Base-by-base conservation (phyloP, 108 stramenopile genomes). In the Stephanodiscus minutulus region DNA sequence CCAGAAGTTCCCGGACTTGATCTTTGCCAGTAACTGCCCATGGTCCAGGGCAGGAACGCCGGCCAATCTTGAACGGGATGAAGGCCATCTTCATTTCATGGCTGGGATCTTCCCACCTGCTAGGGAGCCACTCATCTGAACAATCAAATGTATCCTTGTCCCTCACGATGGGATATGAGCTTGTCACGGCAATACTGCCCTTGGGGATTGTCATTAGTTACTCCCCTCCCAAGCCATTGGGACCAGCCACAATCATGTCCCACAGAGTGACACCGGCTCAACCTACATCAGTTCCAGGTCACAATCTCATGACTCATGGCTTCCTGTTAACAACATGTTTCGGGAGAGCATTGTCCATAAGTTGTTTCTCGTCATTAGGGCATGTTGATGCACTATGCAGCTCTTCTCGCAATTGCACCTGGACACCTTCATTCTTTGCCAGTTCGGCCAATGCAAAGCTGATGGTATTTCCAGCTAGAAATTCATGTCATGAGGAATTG, bases 291-390 rank as follows among this genome's bases (percentile, higher is more conserved):
- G 77, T 55, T 0, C 56, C 56, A 24, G 81, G 81, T 0, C 68
- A 61, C 41, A 86, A 66, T 50, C 82, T 39, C 79, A 82, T 66
- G n/a, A n/a, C n/a, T n/a, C n/a, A n/a, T 12, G 57, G 66, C 49
- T 83, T 82, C 1, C 72, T 71, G 20, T n/a, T n/a, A n/a, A 83
- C 37, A 15, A 82, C 80, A 48, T 78, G 76, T 64, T 70, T 79
- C 22, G 82, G 52, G 52, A 82, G 68, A 52, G 73, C 41, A 28
- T 82, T 53, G 60, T 15, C 31, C 35, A 36, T 37, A 21, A 29
- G 31, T 21, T 43, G 18, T 28, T 66, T 20, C 37, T 24, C 8
- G 3, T 66, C 43, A 13, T 12, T 17, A 13, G 43, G 43, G 43
- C 21, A 37, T 20, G 70, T 70, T 22, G 80, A 50, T 12, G 52